Base-by-base conservation (phyloP, 2,329 filamentous ascomycete species). In the Passalora sequoiae region DNA sequence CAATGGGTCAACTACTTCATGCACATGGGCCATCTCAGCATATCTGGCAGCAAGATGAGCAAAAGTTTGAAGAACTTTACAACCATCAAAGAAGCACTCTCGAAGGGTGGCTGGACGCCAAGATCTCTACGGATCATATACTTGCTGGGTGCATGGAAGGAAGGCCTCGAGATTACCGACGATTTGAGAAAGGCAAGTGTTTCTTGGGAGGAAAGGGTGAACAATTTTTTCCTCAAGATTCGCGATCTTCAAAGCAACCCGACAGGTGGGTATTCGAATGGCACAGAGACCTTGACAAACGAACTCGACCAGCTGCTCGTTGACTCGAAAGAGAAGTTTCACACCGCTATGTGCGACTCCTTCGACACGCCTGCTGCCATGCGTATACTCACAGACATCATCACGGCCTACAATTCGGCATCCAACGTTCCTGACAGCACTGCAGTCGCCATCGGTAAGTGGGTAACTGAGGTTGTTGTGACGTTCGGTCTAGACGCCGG, bases 1-100 rank as follows among this genome's bases (percentile, higher is more conserved):
- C 86, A 86, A 47, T 95, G 91, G 91, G 86, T 95, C 38, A 94
- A 92, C 62, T 94, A 96, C 68, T 97, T 96, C 68, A 63, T 96
- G 12, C 91, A 96, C 62, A 96, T 94, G 84, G 91, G 91, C 0
- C 91, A 97, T 63, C 69, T 96, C 36, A 84, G 82, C 4, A 96
- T 97, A 44, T 80, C 84, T 19, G 89, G 91, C 0, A 87, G 83
- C 16, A 97, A 97, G 66, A 97, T 97, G 91, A 91, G 84, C 44
- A 97, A 97, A 66, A 88, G 82, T 12, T 69, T 97, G 44, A 96
- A 97, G 71, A 97, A 96, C 65, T 96, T 96, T 66, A 88, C 88
- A 29, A 95, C 91, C 0, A 94, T 97, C 50, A 78, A 87, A 21
- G 86, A 94, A 63, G 89, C 89, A 0, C 69, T 97, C 6, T 68